Evolutionary conservation across 1,284 basidiomycete species (phyloP).

Genomic region (Erythrobasidium hasegawianum): DNA sequence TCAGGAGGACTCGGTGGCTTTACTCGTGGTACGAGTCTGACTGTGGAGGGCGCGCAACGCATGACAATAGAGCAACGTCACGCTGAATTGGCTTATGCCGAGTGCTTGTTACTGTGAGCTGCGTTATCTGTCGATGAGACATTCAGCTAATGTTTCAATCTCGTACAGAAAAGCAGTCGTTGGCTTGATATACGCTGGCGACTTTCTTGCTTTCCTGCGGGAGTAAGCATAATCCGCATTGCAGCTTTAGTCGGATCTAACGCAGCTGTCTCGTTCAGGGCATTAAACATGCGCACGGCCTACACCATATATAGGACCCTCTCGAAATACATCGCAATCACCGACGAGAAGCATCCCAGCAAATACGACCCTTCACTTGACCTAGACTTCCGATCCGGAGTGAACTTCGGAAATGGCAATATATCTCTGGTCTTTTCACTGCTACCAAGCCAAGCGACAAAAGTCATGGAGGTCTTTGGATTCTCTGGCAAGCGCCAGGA

Average conservation of each 20-base stretch:
- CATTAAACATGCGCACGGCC: constrained; percentile 84
- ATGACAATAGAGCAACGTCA: constrained; percentile 88
- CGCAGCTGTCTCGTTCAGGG: neutral
- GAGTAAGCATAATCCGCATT: constrained; percentile 59
- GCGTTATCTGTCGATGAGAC: neutral
- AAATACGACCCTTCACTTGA: constrained; percentile 72
- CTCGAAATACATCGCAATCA: constrained; percentile 67
- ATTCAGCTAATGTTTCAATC: too few species aligned
- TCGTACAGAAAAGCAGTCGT: constrained; percentile 6
- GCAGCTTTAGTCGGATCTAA: too few species aligned
- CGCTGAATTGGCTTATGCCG: constrained; percentile 88
- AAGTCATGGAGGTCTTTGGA: constrained; percentile 78
- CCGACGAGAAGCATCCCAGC: constrained; percentile 61
- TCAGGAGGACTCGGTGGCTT: constrained; percentile 49
- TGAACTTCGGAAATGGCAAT: constrained; percentile 81
- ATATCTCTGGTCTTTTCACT: constrained; percentile 71
- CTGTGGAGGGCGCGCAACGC: constrained; percentile 62
- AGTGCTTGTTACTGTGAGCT: constrained; percentile 77
- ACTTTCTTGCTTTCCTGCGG: constrained; percentile 89
- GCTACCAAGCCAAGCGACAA: constrained; percentile 74
- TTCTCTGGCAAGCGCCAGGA: constrained; percentile 78
- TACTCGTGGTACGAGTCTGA: constrained; percentile 49
- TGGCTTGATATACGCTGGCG: constrained; percentile 48
- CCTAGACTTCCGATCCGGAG: constrained; percentile 84
- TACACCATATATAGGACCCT: constrained; percentile 79